Percentiles rank a stretch among this genome's conserved stretches.
Evolutionary conservation across 1,139 yeast species (phyloP).

Genomic region (Yamadazyma siamensis): DNA sequence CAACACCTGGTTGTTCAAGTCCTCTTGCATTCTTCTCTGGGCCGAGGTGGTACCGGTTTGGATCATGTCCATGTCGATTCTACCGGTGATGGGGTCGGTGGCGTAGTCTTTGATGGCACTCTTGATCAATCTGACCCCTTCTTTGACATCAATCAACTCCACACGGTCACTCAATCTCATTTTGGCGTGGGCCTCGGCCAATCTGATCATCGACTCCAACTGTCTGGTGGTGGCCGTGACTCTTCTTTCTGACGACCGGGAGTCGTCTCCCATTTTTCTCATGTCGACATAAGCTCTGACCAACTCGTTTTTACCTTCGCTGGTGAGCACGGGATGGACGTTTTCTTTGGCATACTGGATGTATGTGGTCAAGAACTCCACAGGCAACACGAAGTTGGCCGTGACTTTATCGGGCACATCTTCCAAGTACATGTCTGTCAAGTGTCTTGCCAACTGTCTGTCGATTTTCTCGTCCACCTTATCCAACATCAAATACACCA

Average conservation of each 20-base stretch:
- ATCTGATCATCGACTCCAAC: slow-evolving; percentile 90
- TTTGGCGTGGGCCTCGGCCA: slow-evolving; percentile 95
- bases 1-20: slow-evolving; percentile 60
- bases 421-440: slow-evolving; percentile 88
- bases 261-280: slow-evolving; percentile 93
- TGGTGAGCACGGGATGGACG: slow-evolving; percentile 71
- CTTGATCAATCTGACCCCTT: slow-evolving; percentile 87
- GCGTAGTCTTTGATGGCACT: slow-evolving; percentile 97
- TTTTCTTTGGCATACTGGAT: slow-evolving; percentile 91
- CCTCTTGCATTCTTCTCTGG: slow-evolving; percentile 77
- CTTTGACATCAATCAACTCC: slow-evolving; percentile 79
- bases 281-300: slow-evolving; percentile 90
- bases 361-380: slow-evolving; percentile 82
- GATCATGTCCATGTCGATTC: slow-evolving; percentile 94
- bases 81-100: slow-evolving; percentile 94
- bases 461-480: slow-evolving; percentile 86
- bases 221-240: slow-evolving; percentile 98
- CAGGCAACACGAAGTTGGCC: slow-evolving; percentile 65
- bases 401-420: slow-evolving; percentile 78
- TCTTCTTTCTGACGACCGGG: slow-evolving; percentile 80
- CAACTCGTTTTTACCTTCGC: slow-evolving; percentile 77
- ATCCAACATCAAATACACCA: slow-evolving; percentile 88
- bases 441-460: slow-evolving; percentile 82
- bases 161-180: slow-evolving; percentile 79
- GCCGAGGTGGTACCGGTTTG: slow-evolving; percentile 94